Evolutionary conservation across 371 early-diverging fungal species (phyloP).

Genomic region (Mucor indicus): DNA sequence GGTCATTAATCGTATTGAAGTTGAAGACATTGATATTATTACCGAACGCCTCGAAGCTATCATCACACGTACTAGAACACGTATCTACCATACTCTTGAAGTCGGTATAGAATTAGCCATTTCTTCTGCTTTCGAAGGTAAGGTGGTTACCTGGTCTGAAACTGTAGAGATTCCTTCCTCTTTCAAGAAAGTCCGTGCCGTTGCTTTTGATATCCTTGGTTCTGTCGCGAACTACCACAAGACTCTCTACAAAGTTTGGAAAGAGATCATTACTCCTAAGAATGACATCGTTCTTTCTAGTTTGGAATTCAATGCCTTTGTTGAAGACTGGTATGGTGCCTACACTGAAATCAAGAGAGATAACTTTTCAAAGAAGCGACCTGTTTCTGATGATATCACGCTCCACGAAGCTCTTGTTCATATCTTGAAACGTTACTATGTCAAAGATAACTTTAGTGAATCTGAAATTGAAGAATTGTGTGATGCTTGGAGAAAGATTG

Average conservation of each 20-base stretch:
- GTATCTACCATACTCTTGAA: conserved; percentile 28
- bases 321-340: conserved; percentile 25
- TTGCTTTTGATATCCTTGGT: conserved; percentile 40
- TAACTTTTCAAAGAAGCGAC: conserved; percentile 9
- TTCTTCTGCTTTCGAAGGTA: conserved; percentile 37
- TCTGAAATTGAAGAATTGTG: conserved; percentile 24
- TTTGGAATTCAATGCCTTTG: conserved; percentile 25
- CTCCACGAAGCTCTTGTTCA: conserved; percentile 25
- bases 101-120: conserved; percentile 21
- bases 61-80: conserved; percentile 27
- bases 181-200: conserved; percentile 30
- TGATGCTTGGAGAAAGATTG: conserved; percentile 24
- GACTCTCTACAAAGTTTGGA: conserved; percentile 25
- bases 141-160: conserved; percentile 36
- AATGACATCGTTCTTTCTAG: conserved; percentile 11
- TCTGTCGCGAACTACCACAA: conserved; percentile 30
- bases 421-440: conserved; percentile 20
- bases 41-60: conserved; percentile 14
- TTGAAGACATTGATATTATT: conserved; percentile 22
- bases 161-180: conserved; percentile 28
- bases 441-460: conserved; percentile 22
- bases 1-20: conserved; percentile 23
- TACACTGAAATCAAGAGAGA: conserved; percentile 22
- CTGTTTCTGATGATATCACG: conserved; percentile 18
- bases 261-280: conserved; percentile 3